These are phyloP conservation scores for Cystoisospora suis DNA, from an alignment of 169 alveolate genomes.

Conservation along the genomic window DNA sequence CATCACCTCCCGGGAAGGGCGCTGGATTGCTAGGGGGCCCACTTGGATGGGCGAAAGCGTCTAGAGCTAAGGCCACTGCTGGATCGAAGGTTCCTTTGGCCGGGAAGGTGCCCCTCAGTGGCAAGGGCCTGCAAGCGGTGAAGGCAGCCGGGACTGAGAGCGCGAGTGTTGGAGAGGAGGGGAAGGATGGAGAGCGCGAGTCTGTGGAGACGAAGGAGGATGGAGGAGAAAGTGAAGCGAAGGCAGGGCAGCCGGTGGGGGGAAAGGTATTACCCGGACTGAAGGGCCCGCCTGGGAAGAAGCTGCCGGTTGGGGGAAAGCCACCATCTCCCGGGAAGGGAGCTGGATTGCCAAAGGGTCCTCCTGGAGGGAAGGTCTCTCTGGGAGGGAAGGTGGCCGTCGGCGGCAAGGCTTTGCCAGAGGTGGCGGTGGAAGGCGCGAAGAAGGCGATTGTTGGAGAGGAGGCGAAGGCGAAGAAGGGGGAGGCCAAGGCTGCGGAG, in stretches of 20 bases:
- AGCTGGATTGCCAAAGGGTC: neutral
- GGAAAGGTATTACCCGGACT: neutral
- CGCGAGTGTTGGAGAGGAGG: neutral
- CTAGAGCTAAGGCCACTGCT: neutral
- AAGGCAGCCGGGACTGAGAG: neutral
- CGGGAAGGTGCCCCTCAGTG: no score
- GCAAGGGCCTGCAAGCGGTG: neutral
- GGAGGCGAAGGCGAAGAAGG: neutral
- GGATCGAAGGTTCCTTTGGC: no score
- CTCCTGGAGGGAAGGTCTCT: neutral
- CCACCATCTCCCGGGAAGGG: neutral
- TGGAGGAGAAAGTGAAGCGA: neutral
- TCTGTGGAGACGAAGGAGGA: neutral
- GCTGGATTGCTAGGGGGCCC: neutral
- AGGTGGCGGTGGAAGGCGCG: neutral
- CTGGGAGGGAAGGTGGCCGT: conserved; percentile 20
- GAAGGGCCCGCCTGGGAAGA: neutral
- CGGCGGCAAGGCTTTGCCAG: neutral
- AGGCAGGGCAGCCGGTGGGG: neutral
- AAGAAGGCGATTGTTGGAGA: neutral
- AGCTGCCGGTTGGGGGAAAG: no score
- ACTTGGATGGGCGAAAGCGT: neutral
- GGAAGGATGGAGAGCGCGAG: neutral
- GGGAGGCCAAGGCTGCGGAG: neutral
- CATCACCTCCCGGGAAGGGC: neutral